Conservation (phyloP, 306 rosid species). For the Quercus cerris region DNA sequence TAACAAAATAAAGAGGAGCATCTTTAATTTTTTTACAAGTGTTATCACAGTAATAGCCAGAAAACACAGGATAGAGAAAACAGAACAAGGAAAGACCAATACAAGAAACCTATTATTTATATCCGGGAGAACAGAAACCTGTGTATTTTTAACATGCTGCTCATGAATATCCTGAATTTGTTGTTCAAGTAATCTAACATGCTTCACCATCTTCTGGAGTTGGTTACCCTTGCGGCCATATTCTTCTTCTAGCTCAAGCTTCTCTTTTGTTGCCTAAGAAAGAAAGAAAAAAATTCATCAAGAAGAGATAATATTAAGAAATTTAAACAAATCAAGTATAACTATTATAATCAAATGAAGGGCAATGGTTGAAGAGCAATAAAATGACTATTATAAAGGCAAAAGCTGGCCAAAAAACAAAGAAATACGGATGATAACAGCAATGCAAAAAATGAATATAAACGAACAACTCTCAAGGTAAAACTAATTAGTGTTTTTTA, state of each 20-base stretch:
- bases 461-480: not conserved
- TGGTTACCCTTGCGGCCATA: constrained; percentile 35
- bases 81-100: not conserved
- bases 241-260: constrained; percentile 51
- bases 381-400: not conserved
- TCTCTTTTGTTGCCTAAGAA: constrained; percentile 66
- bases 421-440: constrained; percentile 9
- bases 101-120: not conserved
- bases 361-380: not conserved
- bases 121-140: constrained; percentile 48
- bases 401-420: constrained; percentile 5
- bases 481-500: not conserved
- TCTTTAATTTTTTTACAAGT: not conserved
- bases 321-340: not conserved
- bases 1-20: not conserved
- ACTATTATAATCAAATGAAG: not conserved
- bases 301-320: constrained; percentile 8
- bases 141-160: constrained; percentile 59
- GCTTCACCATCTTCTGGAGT: constrained; percentile 42
- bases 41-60: not conserved
- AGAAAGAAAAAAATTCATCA: constrained; percentile 16
- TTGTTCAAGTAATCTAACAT: constrained; percentile 47
- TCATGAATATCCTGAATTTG: constrained; percentile 65
- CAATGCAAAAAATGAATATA: constrained; percentile 12
- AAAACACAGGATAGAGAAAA: not conserved